Evolutionary conservation across 306 rosid genomes (phyloP).

Genomic region (Begonia peltatifolia): DNA sequence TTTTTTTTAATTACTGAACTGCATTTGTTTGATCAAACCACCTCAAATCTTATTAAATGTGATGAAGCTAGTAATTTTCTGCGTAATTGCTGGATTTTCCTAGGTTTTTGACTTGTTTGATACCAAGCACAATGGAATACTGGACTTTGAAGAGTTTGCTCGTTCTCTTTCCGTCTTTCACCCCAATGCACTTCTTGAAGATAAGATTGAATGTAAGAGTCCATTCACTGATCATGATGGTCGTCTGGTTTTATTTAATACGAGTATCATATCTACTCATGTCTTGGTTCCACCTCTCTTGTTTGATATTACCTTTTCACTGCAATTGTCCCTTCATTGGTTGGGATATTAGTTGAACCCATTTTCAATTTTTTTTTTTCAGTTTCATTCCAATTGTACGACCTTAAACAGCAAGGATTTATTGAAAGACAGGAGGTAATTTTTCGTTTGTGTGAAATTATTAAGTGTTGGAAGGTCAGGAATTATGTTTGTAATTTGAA

Average conservation of each 20-base stretch:
- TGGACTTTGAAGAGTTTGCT: conserved; percentile 70
- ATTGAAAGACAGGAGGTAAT: conserved; percentile 64
- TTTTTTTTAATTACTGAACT: too few relatives aligned
- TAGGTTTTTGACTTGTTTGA: conserved; percentile 84
- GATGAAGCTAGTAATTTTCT: too few relatives aligned
- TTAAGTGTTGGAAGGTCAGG: too few relatives aligned
- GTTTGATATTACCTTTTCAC: background rate
- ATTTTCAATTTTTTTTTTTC: conserved; percentile 18
- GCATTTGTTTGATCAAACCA: too few relatives aligned
- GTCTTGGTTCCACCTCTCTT: background rate
- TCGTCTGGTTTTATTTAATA: too few relatives aligned
- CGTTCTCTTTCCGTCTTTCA: conserved; percentile 77
- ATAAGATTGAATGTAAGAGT: conserved; percentile 64
- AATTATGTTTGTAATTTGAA: too few relatives aligned
- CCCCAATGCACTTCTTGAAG: conserved; percentile 59
- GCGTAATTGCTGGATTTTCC: too few relatives aligned
- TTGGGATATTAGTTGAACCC: too few relatives aligned
- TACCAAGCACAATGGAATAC: conserved; percentile 43
- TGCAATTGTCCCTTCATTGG: background rate
- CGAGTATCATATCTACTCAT: too few relatives aligned
- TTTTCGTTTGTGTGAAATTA: background rate
- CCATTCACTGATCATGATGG: background rate
- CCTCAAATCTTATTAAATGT: too few relatives aligned
- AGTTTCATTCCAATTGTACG: conserved; percentile 72
- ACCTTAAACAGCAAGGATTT: conserved; percentile 70